Evolutionary conservation across 257 asterid genomes (phyloP), one percentile per base, ranked within the genome.

Genomic region (Mitragyna speciosa): DNA sequence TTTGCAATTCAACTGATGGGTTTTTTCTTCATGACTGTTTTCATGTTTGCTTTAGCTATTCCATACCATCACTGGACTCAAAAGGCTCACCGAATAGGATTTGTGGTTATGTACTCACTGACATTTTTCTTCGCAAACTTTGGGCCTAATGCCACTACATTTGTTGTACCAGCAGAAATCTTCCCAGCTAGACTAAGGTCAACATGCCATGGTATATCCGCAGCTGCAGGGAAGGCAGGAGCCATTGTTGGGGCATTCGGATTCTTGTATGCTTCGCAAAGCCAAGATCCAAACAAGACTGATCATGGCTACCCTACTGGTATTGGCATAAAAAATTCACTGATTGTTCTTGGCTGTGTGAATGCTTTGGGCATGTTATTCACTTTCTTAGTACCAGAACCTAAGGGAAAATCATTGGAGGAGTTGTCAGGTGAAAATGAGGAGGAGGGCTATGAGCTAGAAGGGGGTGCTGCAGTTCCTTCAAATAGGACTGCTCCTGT

Each of bases 341-440:
- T 81, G 3, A 81, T 81, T 58, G 78, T 81, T 31, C 80, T 81
- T 56, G 84, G 80, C 1, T 81, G 81, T 24, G 54, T 76, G 24
- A 81, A 81, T 45, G 80, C 76, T 22, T 59, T 81, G 49, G 84
- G 84, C 8, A 33, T 81, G 31, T 0, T 70, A 9, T 76, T 81
- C 72, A 81, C 84, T 51, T 81, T 81, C 76, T 76, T 81, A 19
- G 84, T 81, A 24, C 84, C 84, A 2, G 84, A 81, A 48, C 51
- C 84, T 0, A 81, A 76, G 7, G 84, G 84, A 3, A 76, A 76
- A 76, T 81, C 84, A 7, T 77, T 81, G 2, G 84, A 81, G 67
- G 84, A 81, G n/a, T 16, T 76, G 43, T 81, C 84, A 0, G 77
- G 84, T 14, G 84, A 81, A 72, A 81, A 81, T 48, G 80, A 69